These are phyloP conservation scores for Datisca glomerata DNA, from an alignment of 306 rosid species.

Conservation along the genomic window DNA sequence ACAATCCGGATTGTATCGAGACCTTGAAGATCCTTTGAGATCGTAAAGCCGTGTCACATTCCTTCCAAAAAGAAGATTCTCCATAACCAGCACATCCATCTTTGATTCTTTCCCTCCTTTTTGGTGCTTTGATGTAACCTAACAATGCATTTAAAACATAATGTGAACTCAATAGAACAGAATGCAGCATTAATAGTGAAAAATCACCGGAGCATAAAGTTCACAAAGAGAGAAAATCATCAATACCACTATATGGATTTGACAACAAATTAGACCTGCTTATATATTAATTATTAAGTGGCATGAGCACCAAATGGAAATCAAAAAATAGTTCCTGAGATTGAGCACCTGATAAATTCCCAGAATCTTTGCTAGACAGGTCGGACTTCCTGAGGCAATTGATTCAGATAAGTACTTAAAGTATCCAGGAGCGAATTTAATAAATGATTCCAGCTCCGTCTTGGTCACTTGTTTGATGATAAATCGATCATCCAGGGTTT, in stretches of 20 bases:
- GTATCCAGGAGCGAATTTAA: constrained; percentile 71
- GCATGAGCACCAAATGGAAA: too few species aligned
- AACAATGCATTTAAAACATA: constrained; percentile 1
- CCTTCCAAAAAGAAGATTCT: constrained; percentile 81
- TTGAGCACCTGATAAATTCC: constrained; percentile 91
- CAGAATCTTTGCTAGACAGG: constrained; percentile 90
- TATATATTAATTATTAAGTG: too few species aligned
- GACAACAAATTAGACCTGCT: too few species aligned
- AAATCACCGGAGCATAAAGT: too few species aligned
- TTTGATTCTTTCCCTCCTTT: constrained; percentile 81
- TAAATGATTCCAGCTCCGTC: constrained; percentile 89
- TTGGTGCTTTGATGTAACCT: constrained; percentile 74
- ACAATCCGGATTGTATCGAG: constrained; percentile 78
- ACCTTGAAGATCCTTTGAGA: constrained; percentile 87
- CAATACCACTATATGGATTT: too few species aligned
- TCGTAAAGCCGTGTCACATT: constrained; percentile 72
- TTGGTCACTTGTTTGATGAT: constrained; percentile 85
- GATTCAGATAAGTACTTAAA: constrained; percentile 81
- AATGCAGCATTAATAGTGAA: too few species aligned
- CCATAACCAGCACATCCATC: constrained; percentile 92
- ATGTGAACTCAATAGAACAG: not conserved
- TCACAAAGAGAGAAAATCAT: too few species aligned
- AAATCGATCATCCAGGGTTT: constrained; percentile 88
- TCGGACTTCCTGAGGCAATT: constrained; percentile 62
- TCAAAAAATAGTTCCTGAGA: too few species aligned